Evolutionary conservation across 1,284 basidiomycete genomes (phyloP), one percentile per base, ranked within the genome.

Genomic region (Volvariella volvacea): DNA sequence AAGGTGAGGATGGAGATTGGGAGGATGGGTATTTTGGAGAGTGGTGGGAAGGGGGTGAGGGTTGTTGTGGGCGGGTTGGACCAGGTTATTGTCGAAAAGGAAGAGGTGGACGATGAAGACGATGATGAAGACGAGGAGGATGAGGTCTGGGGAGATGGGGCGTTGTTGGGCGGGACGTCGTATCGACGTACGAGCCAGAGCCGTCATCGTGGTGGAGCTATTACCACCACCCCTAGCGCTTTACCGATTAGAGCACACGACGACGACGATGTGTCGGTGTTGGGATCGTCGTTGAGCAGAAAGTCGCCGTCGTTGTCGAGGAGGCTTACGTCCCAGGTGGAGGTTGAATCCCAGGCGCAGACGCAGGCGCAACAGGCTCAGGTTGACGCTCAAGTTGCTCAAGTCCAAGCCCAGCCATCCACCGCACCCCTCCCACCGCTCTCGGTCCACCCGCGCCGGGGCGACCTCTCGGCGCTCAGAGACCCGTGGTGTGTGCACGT

Each of bases 381-480:
- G 4, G 15, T 15, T 36, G 7, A 36, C 6, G n/a, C 7, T 36
- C 34, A 4, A 15, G 8, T n/a, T 7, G 34, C 19, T 4, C 14
- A 16, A 16, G 15, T 4, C n/a, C 19, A 15, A 4, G n/a, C n/a
- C 8, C 34, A 36, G 6, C 6, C 34, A 6, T n/a, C 7, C 6
- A 8, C 53, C 43, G 32, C 48, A 31, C 58, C 64, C n/a, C 37
- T 61, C 10, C 65, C 64, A 22, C 65, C 68, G 4, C 50, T 70
- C 42, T 64, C 66, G 7, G 71, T 83, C 31, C 78, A 78, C 52
- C 83, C 83, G 8, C 71, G 83, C 2, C 66, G 74, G n/a, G 83
- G 83, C 8, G 80, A 84, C 51, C 59, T 85, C 20, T 55, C 65
- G 0, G 67, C 73, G 1, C 57, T 86, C 28, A 72, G 72, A 25